Percentiles rank a stretch among this genome's conserved stretches.
Evolutionary conservation across 148 eudicot genomes (phyloP).

Genomic region (Talinum fruticosum): DNA sequence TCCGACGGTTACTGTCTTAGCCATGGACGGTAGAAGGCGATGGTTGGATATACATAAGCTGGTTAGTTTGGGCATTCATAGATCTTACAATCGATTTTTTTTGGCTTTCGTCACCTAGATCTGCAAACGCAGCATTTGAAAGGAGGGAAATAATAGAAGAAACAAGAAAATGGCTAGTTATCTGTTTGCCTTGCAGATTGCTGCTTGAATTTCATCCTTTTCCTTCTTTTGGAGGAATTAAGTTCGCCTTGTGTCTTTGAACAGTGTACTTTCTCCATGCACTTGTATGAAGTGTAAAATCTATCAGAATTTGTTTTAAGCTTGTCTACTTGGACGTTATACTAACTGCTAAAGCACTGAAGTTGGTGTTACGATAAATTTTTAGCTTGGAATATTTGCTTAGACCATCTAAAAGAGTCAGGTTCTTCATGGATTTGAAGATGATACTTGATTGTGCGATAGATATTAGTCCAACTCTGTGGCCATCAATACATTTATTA

Average conservation of each 20-base stretch:
- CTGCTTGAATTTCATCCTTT: not conserved
- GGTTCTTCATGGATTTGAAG: not conserved
- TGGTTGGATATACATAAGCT: conserved; percentile 94
- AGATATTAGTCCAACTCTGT: not conserved
- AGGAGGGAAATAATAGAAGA: not conserved
- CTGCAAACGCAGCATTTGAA: not conserved
- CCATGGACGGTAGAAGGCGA: conserved; percentile 96
- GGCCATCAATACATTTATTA: not conserved
- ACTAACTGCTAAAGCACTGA: not conserved
- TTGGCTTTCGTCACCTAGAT: conserved; percentile 2
- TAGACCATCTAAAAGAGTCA: not conserved
- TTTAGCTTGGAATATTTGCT: not conserved
- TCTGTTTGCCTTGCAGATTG: conserved; percentile 3
- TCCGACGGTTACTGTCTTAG: conserved; percentile 70
- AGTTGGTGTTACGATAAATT: not conserved
- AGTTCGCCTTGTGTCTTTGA: not conserved
- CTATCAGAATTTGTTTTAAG: not conserved
- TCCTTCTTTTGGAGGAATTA: not conserved
- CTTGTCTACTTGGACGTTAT: conserved; percentile 1
- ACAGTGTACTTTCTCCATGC: conserved; percentile 3
- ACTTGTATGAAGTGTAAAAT: not conserved
- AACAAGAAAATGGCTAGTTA: not conserved
- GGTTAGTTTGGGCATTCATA: conserved; percentile 53
- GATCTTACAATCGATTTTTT: not conserved
- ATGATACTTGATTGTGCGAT: not conserved